Percentiles rank a stretch among this genome's conserved stretches.
Conservation (phyloP, 2,329 filamentous ascomycete species). For the Teratosphaeria nubilosa region DNA sequence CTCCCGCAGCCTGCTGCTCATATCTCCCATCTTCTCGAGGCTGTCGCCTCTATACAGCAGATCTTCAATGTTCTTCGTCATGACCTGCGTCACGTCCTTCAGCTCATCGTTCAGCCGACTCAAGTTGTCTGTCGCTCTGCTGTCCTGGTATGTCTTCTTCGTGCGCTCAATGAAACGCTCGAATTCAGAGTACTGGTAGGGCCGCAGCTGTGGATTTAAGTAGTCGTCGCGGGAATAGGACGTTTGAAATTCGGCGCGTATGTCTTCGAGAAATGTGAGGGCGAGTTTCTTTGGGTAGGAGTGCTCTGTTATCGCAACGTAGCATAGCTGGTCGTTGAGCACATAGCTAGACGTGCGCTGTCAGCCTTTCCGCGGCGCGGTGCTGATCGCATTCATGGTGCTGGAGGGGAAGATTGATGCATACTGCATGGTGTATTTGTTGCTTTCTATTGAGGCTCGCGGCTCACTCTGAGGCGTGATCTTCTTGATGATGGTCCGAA, state of each 20-base stretch:
- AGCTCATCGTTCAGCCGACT: conserved; percentile 95
- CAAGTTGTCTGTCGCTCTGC: conserved; percentile 81
- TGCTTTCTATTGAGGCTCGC: conserved; percentile 85
- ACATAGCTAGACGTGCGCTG: conserved; percentile 56
- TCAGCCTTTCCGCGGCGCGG: conserved; percentile 9
- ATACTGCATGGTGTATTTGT: conserved; percentile 76
- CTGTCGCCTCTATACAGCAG: conserved; percentile 89
- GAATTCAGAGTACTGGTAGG: conserved; percentile 96
- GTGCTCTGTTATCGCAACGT: conserved; percentile 85
- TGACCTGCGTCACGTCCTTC: conserved; percentile 94
- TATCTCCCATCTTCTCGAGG: conserved; percentile 92
- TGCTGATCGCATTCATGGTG: not conserved
- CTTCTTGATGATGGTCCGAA: conserved; percentile 80
- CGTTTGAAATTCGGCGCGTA: conserved; percentile 80
- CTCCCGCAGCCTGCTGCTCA: conserved; percentile 68
- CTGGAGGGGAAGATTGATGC: conserved; percentile 15
- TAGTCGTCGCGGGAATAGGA: conserved; percentile 69
- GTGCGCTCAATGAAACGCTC: conserved; percentile 93
- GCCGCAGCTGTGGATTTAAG: conserved; percentile 63
- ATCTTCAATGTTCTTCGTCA: conserved; percentile 99
- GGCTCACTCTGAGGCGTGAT: conserved; percentile 81
- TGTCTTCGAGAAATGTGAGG: conserved; percentile 93
- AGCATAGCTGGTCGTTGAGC: conserved; percentile 73
- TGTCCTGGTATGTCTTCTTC: conserved; percentile 88
- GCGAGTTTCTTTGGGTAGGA: conserved; percentile 96